A percentile compares a stretch with the other conserved stretches of the same genome.
Conservation (phyloP, 805 yeast genomes). For the Starmerella davenportii region DNA sequence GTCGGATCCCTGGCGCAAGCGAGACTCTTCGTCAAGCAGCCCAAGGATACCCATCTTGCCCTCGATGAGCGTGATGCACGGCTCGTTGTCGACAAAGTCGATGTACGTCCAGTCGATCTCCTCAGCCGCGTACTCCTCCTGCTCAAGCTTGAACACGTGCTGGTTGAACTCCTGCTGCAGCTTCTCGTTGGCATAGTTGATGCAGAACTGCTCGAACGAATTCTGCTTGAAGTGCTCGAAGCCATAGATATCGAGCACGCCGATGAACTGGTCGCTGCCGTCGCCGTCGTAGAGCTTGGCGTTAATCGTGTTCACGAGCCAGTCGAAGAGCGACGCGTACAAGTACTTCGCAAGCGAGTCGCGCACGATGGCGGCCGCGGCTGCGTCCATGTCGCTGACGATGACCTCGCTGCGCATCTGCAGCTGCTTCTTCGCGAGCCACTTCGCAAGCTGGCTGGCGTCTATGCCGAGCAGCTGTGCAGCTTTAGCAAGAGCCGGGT, state of each 20-base stretch:
- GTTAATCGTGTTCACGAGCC: slow-evolving; percentile 80
- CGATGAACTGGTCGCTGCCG: slow-evolving; percentile 63
- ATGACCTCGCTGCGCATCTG: slow-evolving; percentile 85
- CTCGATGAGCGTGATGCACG: slow-evolving; percentile 85
- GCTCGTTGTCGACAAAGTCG: slow-evolving; percentile 91
- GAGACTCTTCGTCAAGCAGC: slow-evolving; percentile 81
- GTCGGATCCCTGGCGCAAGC: slow-evolving; percentile 85
- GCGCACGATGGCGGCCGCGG: slow-evolving; percentile 77
- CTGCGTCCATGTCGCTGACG: slow-evolving; percentile 59
- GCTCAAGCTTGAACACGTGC: slow-evolving; percentile 92
- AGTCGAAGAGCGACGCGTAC: slow-evolving; percentile 81
- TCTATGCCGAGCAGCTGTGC: slow-evolving; percentile 72
- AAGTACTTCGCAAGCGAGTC: slow-evolving; percentile 95
- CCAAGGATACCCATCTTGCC: slow-evolving; percentile 73
- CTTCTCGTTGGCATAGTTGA: slow-evolving; percentile 91
- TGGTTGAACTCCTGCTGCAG: slow-evolving; percentile 94
- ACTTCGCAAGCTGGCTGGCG: slow-evolving; percentile 55
- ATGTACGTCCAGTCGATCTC: slow-evolving; percentile 93
- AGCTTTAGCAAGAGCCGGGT: slow-evolving; percentile 65
- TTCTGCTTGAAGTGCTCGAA: slow-evolving; percentile 89
- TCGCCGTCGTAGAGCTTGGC: slow-evolving; percentile 33
- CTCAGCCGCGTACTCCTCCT: slow-evolving; percentile 82
- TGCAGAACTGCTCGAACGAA: slow-evolving; percentile 94
- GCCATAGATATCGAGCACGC: slow-evolving; percentile 94
- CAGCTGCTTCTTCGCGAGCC: slow-evolving; percentile 86